These are phyloP conservation scores for Xylaria sp. DNA, from an alignment of 2,329 filamentous ascomycete species.

Conservation along the genomic window DNA sequence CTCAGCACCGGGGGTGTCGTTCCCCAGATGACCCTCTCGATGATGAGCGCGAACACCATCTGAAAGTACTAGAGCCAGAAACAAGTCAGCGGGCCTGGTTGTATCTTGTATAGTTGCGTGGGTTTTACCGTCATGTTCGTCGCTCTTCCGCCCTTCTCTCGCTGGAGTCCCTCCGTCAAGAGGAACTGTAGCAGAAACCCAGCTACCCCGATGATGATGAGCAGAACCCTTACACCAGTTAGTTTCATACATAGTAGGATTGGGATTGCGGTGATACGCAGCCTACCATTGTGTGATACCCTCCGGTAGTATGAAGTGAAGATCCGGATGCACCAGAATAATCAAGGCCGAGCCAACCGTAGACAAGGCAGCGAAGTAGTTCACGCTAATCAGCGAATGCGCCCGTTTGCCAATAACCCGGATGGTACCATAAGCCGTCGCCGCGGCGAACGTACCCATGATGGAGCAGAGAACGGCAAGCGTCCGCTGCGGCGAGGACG, in stretches of 20 bases:
- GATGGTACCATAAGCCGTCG: constrained; percentile 74
- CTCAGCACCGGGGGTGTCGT: constrained; percentile 47
- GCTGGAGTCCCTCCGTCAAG: constrained; percentile 72
- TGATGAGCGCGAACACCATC: constrained; percentile 43
- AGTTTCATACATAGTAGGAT: too few species aligned
- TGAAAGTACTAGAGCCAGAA: constrained; percentile 38
- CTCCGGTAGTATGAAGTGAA: constrained; percentile 47
- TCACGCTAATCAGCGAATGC: constrained; percentile 77
- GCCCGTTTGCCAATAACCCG: constrained; percentile 75
- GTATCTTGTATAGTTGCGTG: not conserved
- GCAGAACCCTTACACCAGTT: constrained; percentile 52
- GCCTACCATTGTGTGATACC: constrained; percentile 53
- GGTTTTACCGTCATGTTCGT: constrained; percentile 44
- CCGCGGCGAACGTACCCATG: constrained; percentile 71
- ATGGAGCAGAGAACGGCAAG: constrained; percentile 69
- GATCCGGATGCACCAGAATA: constrained; percentile 54
- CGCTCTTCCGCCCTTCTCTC: constrained; percentile 61
- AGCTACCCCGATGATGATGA: constrained; percentile 67
- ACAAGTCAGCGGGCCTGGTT: constrained; percentile 2
- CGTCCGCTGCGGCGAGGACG: constrained; percentile 65
- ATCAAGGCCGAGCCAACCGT: constrained; percentile 68
- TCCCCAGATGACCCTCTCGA: constrained; percentile 51
- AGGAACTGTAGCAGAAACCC: constrained; percentile 83
- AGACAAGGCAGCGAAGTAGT: constrained; percentile 74
- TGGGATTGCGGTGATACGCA: not conserved